Evolutionary conservation across 140 eudicot species (phyloP), one percentile per base, ranked within the genome.

Genomic region (Ambrosia hybrid): DNA sequence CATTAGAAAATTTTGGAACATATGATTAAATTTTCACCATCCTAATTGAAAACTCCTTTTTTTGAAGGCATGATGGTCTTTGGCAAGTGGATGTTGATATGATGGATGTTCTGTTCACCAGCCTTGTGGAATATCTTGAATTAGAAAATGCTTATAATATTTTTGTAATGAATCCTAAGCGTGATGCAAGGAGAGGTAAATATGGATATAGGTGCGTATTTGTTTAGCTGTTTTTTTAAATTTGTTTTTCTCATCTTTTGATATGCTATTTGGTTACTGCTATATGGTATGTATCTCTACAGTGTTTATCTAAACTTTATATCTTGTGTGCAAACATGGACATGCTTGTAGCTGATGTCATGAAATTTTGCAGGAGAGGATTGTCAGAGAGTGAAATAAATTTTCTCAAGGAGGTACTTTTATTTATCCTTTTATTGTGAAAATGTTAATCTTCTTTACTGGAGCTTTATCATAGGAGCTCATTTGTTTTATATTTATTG

Each of bases 41-140:
- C 26, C 37, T 73, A 46, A 9, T 58, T 69, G 43, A 57, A 71
- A 46, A 55, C 57, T 51, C 76, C 67, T 21, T 21, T 21, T 49
- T 83, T 26, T 62, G 37, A 83, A 92, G 96, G 74, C 88, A 85
- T 74, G 92, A 78, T 39, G 77, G 74, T 14, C 86, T 87, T 68
- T 92, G 98, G 98, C 98, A 92, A 89, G 98, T 92, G 82, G 98
- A 92, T 64, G 85, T 87, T 78, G 98, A 89, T 75, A 83, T 89
- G 93, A 89, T 92, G 88, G 90, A 88, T 66, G 83, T 76, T 80
- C 67, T 92, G 72, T 82, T 89, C 74, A 78, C 84, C 76, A 92
- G 95, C 75, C 92, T 92, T 75, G 90, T 92, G 79, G 95, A 92
- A 49, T 92, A 89, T 83, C 86, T 92, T 79, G 89, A 89, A 45